Evolutionary conservation across 2,329 filamentous ascomycete species (phyloP).

Genomic region (Fonsecaea nubica): DNA sequence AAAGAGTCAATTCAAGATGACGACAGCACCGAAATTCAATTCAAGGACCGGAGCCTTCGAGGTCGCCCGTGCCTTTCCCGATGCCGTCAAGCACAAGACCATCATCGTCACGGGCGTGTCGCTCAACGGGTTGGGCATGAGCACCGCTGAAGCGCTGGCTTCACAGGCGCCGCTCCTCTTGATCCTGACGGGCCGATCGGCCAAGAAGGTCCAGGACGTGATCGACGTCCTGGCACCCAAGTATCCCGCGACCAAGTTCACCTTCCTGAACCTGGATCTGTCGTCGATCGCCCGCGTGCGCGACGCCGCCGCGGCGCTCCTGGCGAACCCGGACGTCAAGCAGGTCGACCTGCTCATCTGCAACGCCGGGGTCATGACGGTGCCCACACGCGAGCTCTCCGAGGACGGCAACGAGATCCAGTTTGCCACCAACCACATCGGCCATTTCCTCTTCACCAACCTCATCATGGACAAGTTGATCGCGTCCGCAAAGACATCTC

Average conservation of each 20-base stretch:
- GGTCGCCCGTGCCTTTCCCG: no score
- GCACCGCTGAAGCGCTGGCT: constrained; percentile 27
- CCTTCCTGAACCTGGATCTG: constrained; percentile 47
- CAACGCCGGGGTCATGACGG: constrained; percentile 52
- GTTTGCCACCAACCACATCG: constrained; percentile 49
- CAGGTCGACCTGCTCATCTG: constrained; percentile 52
- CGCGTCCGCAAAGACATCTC: constrained; percentile 37
- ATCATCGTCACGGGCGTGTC: no score
- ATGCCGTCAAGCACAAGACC: no score
- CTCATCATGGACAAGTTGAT: constrained; percentile 46
- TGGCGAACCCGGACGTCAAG: constrained; percentile 35
- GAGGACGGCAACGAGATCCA: constrained; percentile 49
- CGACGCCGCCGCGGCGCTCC: constrained; percentile 44
- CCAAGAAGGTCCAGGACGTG: constrained; percentile 44
- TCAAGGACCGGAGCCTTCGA: no score
- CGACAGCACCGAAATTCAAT: no score
- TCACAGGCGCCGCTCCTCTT: constrained; percentile 44
- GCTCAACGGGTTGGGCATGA: no score
- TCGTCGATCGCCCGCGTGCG: constrained; percentile 44
- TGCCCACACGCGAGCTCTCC: constrained; percentile 36
- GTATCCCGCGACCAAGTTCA: constrained; percentile 38
- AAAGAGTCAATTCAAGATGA: no score
- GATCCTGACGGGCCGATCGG: constrained; percentile 50
- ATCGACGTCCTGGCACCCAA: constrained; percentile 38
- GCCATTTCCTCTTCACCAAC: constrained; percentile 49